Evolutionary conservation across 192 early-diverging fungal genomes (phyloP).

Genomic region (Glomus cerebriforme): DNA sequence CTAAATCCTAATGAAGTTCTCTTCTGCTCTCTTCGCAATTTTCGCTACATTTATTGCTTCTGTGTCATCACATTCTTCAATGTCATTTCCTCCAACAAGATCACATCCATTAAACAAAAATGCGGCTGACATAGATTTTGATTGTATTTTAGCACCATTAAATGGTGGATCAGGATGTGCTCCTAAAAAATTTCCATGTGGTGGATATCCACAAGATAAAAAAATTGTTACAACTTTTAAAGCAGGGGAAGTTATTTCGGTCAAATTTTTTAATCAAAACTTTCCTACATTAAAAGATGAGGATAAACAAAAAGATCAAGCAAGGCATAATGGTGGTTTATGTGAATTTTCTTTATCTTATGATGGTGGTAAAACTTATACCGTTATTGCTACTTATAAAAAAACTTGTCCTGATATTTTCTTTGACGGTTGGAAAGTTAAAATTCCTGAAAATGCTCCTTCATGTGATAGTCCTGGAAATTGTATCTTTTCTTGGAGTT

Average conservation of each 20-base stretch:
- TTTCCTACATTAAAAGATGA: conserved; percentile 23
- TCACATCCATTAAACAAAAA: conserved; percentile 36
- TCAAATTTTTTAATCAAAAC: conserved; percentile 49
- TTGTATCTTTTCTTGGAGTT: conserved; percentile 59
- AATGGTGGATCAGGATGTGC: conserved; percentile 9
- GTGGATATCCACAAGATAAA: conserved; percentile 37
- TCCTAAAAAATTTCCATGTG: conserved; percentile 40
- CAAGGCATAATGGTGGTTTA: conserved; percentile 66
- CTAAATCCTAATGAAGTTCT: conserved; percentile 17
- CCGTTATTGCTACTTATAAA: conserved; percentile 44
- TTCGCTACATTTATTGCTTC: conserved; percentile 25
- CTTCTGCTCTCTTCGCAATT: neutral
- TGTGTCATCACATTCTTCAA: conserved; percentile 39
- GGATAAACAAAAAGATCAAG: conserved; percentile 37
- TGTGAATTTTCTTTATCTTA: conserved; percentile 70
- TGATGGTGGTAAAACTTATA: conserved; percentile 63
- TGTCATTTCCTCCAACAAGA: conserved; percentile 39
- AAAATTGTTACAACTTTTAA: conserved; percentile 45
- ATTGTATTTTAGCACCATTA: conserved; percentile 15
- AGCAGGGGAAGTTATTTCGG: conserved; percentile 48
- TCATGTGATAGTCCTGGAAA: conserved; percentile 36
- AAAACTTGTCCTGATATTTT: conserved; percentile 49
- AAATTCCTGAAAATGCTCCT: conserved; percentile 43
- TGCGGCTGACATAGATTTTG: neutral
- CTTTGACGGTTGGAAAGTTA: conserved; percentile 41